Evolutionary conservation across 1,284 basidiomycete genomes (phyloP).

Genomic region (Agaricales sp.): DNA sequence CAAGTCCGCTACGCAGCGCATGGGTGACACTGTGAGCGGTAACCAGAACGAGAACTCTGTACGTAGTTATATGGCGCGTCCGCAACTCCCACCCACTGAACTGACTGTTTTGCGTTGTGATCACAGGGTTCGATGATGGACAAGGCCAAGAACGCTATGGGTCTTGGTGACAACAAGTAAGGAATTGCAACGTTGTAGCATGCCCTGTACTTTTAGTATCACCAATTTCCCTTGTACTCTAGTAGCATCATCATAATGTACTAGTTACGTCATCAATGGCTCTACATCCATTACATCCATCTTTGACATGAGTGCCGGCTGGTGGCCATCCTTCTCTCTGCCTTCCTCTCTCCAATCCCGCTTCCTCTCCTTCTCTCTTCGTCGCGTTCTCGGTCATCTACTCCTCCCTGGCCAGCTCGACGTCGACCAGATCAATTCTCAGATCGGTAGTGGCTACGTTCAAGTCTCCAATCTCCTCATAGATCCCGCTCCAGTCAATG

Average conservation of each 20-base stretch:
- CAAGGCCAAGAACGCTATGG: conserved; percentile 42
- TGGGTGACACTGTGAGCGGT: conserved; percentile 30
- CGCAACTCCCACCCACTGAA: conserved; percentile 1
- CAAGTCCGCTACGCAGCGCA: conserved; percentile 30
- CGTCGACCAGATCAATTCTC: conserved; percentile 80
- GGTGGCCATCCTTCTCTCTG: conserved; percentile 21
- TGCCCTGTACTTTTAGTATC: not conserved
- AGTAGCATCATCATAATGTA: not conserved
- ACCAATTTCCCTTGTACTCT: not conserved
- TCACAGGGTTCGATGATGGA: conserved; percentile 28
- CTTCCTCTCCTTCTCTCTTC: conserved; percentile 85
- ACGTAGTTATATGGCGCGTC: conserved; percentile 6
- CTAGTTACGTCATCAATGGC: conserved; percentile 1
- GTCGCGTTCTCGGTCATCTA: conserved; percentile 76
- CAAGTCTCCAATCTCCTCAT: conserved; percentile 81
- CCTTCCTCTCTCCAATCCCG: conserved; percentile 81
- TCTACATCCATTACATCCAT: not conserved
- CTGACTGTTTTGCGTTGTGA: not conserved
- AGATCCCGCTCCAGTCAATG: conserved; percentile 75
- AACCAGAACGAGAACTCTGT: conserved; percentile 27
- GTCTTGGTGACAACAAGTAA: conserved; percentile 27
- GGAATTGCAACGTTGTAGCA: not conserved
- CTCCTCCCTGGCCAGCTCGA: conserved; percentile 86
- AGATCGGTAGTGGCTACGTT: conserved; percentile 82
- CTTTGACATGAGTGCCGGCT: not conserved